Conservation (phyloP, 192 early-diverging fungal genomes). For the Backusella westeae region DNA sequence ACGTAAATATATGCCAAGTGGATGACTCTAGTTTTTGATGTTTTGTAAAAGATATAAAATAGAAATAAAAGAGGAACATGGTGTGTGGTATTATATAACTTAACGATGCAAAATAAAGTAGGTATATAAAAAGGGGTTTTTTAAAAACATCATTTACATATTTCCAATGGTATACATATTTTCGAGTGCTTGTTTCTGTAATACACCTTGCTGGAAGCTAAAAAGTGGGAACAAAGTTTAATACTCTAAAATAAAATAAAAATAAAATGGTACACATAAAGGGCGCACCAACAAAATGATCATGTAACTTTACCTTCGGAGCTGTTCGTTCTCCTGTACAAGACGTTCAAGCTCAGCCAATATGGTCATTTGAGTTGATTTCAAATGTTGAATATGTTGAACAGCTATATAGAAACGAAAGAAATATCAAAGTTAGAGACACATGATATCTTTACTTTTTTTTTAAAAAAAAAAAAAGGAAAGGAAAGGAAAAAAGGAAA, state of each 20-base stretch:
- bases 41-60: not conserved
- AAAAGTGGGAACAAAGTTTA: not conserved
- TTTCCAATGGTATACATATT: conserved; percentile 34
- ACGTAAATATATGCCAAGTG: conserved; percentile 11
- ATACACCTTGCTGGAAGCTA: conserved; percentile 33
- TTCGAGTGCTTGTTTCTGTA: conserved; percentile 39
- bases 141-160: conserved; percentile 23
- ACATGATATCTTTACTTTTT: not conserved
- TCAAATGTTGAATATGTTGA: conserved; percentile 44
- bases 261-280: not conserved
- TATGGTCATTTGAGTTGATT: conserved; percentile 35
- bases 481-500: not conserved
- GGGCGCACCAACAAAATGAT: conserved; percentile 7
- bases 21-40: conserved; percentile 9
- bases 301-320: conserved; percentile 27
- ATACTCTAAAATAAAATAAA: not conserved
- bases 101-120: conserved; percentile 15
- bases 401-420: conserved; percentile 27
- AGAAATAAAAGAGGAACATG: not conserved
- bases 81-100: conserved; percentile 8
- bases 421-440: not conserved
- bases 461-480: not conserved
- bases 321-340: conserved; percentile 38
- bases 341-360: conserved; percentile 35
- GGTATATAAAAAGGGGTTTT: not conserved